Evolutionary conservation across 495 filamentous ascomycete species (phyloP).

Genomic region (Hypoxylon cercidicola): DNA sequence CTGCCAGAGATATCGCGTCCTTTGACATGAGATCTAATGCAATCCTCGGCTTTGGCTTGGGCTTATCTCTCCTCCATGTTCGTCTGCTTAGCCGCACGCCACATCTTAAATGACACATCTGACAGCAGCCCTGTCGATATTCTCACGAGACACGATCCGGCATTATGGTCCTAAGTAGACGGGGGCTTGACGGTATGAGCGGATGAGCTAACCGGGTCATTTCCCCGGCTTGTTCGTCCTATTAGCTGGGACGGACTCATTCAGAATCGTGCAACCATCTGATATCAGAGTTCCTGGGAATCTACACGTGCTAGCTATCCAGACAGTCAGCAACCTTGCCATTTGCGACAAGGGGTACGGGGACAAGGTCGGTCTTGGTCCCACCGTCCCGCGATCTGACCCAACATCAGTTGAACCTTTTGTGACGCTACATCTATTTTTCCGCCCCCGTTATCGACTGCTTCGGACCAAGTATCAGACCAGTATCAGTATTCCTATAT

Average conservation of each 20-base stretch:
- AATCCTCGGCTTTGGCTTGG: slow-evolving; percentile 13
- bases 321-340: too few relatives aligned
- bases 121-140: slow-evolving; percentile 19
- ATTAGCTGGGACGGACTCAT: slow-evolving; percentile 3
- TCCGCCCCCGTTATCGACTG: not conserved
- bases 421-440: slow-evolving; percentile 6
- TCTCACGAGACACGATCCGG: slow-evolving; percentile 14
- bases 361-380: not conserved
- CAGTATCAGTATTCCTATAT: not conserved
- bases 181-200: too few relatives aligned
- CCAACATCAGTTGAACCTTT: slow-evolving; percentile 3
- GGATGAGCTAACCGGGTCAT: too few relatives aligned
- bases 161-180: not conserved
- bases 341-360: not conserved
- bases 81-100: not conserved
- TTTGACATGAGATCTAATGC: slow-evolving; percentile 5
- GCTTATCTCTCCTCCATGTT: not conserved
- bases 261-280: not conserved
- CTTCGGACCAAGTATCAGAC: not conserved
- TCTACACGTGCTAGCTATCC: too few relatives aligned
- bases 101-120: not conserved
- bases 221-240: slow-evolving; percentile 4
- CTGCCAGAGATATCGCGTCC: too few relatives aligned
- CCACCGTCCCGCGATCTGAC: not conserved
- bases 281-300: not conserved